phyloP scores from a whole-genome alignment of 805 yeast species.

The Ogataea neopini region DNA sequence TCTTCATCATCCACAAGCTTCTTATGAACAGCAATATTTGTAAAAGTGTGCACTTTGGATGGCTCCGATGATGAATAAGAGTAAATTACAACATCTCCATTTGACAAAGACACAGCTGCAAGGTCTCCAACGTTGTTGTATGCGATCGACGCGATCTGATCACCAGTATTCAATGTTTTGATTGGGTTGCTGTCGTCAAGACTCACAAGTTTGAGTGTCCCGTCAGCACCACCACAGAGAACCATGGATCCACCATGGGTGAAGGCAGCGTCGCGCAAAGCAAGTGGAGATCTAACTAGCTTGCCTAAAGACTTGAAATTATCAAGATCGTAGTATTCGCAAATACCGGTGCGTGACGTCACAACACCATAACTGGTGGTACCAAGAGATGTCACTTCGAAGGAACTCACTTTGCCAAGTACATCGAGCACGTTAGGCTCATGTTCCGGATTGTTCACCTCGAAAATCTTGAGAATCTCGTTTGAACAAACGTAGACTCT shows the following conservation, averaged over 20 bases:
- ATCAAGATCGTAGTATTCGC: conserved; percentile 41
- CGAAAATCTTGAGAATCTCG: conserved; percentile 55
- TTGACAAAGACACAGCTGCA: conserved; percentile 56
- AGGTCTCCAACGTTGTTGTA: conserved; percentile 59
- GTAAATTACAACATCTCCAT: conserved; percentile 58
- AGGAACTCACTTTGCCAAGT: conserved; percentile 45
- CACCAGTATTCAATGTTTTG: conserved; percentile 43
- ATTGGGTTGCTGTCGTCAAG: conserved; percentile 35
- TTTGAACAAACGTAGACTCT: conserved; percentile 54
- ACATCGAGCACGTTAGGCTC: conserved; percentile 64
- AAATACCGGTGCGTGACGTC: conserved; percentile 45
- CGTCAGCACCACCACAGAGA: conserved; percentile 68
- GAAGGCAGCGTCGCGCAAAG: conserved; percentile 53
- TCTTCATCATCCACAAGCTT: conserved; percentile 37
- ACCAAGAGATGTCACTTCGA: conserved; percentile 30
- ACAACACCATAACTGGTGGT: conserved; percentile 29
- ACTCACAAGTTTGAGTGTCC: conserved; percentile 52
- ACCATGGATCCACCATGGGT: conserved; percentile 62
- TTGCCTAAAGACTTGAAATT: conserved; percentile 31
- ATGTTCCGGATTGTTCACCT: conserved; percentile 47
- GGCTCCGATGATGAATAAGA: conserved; percentile 59
- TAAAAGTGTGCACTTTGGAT: conserved; percentile 46
- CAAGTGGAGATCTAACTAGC: conserved; percentile 44
- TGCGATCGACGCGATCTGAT: conserved; percentile 56
- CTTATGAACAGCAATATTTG: conserved; percentile 41